Evolutionary conservation across 2,329 filamentous ascomycete genomes (phyloP).

Genomic region (Parascedosporium putredinis): DNA sequence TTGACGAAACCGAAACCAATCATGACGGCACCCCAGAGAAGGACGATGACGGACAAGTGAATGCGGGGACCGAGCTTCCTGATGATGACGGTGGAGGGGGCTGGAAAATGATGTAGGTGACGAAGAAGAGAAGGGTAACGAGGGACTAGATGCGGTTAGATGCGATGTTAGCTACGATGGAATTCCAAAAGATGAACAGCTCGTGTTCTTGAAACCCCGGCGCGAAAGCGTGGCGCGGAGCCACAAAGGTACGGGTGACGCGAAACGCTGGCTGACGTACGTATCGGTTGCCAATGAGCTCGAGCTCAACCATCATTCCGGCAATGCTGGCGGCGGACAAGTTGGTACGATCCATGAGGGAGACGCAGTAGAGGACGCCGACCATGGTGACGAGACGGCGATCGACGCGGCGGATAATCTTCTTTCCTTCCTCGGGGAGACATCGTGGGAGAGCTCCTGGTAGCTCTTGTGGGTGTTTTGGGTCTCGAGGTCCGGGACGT

Average conservation of each 20-base stretch:
- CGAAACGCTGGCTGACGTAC: too few species aligned
- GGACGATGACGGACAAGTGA: constrained; percentile 42
- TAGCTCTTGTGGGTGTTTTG: neutral
- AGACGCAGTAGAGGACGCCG: constrained; percentile 62
- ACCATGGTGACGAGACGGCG: constrained; percentile 50
- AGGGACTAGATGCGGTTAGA: constrained; percentile 23
- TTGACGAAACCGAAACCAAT: constrained; percentile 55
- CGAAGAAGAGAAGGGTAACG: constrained; percentile 63
- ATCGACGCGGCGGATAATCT: constrained; percentile 62
- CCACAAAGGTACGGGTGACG: too few species aligned
- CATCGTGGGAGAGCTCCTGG: neutral
- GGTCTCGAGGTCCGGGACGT: neutral
- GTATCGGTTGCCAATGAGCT: constrained; percentile 34
- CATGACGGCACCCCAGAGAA: constrained; percentile 51
- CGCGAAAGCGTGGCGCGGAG: too few species aligned
- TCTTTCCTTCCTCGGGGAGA: constrained; percentile 52
- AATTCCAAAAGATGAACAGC: too few species aligned
- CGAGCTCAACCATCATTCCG: constrained; percentile 42
- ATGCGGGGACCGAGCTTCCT: constrained; percentile 54
- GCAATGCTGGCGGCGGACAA: constrained; percentile 64
- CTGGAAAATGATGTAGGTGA: constrained; percentile 62
- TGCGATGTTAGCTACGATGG: neutral
- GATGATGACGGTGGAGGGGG: constrained; percentile 60
- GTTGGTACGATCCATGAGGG: constrained; percentile 71
- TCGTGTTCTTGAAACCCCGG: too few species aligned